phyloP scores from a whole-genome alignment of 2,329 filamentous ascomycete genomes.

The Byssoonygena ceratinophila region DNA sequence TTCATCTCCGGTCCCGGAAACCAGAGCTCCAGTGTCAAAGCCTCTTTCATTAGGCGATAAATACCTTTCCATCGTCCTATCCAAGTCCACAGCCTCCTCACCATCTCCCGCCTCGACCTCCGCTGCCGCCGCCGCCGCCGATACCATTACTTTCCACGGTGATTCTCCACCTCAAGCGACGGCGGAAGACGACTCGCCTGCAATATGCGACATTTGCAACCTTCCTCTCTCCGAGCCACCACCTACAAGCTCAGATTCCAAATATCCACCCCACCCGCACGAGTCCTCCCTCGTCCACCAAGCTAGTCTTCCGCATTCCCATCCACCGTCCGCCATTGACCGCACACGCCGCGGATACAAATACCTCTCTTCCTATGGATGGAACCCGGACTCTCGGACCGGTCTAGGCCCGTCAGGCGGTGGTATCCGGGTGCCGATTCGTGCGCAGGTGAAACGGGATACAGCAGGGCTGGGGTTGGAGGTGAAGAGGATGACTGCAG shows the following conservation, averaged over 20 bases:
- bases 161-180: background rate
- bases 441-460: conserved; percentile 59
- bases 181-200: conserved; percentile 11
- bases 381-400: conserved; percentile 50
- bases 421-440: conserved; percentile 67
- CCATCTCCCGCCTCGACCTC: background rate
- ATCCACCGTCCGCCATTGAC: conserved; percentile 49
- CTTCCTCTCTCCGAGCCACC: conserved; percentile 35
- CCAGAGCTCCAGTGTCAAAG: background rate
- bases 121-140: background rate
- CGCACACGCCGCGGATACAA: conserved; percentile 46
- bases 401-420: conserved; percentile 61
- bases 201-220: conserved; percentile 49
- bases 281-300: conserved; percentile 48
- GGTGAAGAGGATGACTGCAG: conserved; percentile 21
- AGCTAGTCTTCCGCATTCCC: conserved; percentile 45
- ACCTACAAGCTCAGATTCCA: conserved; percentile 17
- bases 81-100: conserved; percentile 13
- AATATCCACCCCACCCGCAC: conserved; percentile 34
- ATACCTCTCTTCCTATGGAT: conserved; percentile 49
- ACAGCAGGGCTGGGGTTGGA: conserved; percentile 60
- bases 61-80: conserved; percentile 41
- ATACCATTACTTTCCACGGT: background rate
- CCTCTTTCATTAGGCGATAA: conserved; percentile 28
- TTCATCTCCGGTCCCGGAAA: conserved; percentile 15